Conservation (phyloP, 306 rosid species). For the Cucurbita argyrosperma region DNA sequence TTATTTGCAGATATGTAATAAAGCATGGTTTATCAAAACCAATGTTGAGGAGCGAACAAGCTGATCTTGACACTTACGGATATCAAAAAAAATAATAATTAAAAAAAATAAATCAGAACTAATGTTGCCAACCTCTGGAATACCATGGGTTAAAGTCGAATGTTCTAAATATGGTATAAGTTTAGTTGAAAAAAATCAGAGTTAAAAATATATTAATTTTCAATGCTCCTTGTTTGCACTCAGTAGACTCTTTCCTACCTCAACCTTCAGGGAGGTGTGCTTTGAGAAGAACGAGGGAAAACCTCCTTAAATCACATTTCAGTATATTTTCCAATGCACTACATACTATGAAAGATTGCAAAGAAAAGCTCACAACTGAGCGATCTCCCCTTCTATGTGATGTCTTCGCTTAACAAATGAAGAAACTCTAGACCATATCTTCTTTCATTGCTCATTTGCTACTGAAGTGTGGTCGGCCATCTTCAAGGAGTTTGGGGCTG, state of each 20-base stretch:
- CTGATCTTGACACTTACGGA: too few species aligned
- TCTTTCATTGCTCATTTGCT: not conserved
- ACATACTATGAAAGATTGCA: too few species aligned
- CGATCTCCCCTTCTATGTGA: too few species aligned
- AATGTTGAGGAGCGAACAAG: too few species aligned
- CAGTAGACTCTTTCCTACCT: not conserved
- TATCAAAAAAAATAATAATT: too few species aligned
- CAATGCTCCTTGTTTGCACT: not conserved
- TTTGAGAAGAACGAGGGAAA: not conserved
- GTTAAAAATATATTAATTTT: not conserved
- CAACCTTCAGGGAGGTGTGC: not conserved
- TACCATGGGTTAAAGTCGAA: not conserved
- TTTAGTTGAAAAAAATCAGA: not conserved
- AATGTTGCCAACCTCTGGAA: not conserved
- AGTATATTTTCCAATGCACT: not conserved
- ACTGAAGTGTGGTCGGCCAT: not conserved
- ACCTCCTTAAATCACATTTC: not conserved
- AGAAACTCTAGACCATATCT: too few species aligned
- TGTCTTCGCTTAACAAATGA: too few species aligned
- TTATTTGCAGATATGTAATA: not conserved
- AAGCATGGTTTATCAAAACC: not conserved
- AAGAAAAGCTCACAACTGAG: too few species aligned
- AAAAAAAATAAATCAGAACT: too few species aligned
- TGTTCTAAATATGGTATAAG: not conserved
- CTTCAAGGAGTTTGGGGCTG: not conserved